A percentile compares a stretch with the other conserved stretches of the same genome.
phyloP scores from a whole-genome alignment of 2,329 filamentous ascomycete species.

The Ophiostoma himal-ulmi region DNA sequence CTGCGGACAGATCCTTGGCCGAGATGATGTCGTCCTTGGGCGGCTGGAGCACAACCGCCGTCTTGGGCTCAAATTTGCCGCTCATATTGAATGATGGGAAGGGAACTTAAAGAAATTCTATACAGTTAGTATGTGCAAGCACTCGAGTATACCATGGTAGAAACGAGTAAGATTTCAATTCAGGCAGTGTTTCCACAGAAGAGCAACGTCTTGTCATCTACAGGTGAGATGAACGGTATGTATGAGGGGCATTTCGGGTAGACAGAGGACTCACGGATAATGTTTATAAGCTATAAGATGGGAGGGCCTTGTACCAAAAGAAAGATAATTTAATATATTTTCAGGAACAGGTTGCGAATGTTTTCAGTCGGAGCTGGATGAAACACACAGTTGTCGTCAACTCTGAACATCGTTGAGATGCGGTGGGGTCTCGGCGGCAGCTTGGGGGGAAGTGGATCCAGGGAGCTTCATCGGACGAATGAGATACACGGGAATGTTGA shows the following conservation, averaged over 20 bases:
- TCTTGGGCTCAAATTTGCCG: conserved; percentile 72
- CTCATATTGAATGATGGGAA: conserved; percentile 39
- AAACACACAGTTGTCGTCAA: conserved; percentile 4
- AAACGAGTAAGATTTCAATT: background rate
- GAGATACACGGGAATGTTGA: background rate
- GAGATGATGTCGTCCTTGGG: conserved; percentile 86
- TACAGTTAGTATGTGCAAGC: background rate
- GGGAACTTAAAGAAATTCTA: background rate
- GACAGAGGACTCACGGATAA: background rate
- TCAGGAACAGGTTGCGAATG: background rate
- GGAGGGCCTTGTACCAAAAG: background rate
- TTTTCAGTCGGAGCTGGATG: background rate
- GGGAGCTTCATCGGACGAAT: background rate
- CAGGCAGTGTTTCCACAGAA: background rate
- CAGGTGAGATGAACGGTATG: background rate
- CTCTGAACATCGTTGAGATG: background rate
- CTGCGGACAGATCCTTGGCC: conserved; percentile 70
- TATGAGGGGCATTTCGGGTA: background rate
- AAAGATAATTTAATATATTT: background rate
- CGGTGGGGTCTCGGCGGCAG: conserved; percentile 1
- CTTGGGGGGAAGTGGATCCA: background rate
- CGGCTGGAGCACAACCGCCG: conserved; percentile 66
- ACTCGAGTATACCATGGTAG: background rate
- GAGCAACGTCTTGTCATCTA: background rate
- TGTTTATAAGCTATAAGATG: background rate